Percentiles rank a stretch among this genome's conserved stretches.
These are phyloP conservation scores for Zygosaccharomyces rouxii DNA, from an alignment of 805 yeast species.

Conservation along the genomic window DNA sequence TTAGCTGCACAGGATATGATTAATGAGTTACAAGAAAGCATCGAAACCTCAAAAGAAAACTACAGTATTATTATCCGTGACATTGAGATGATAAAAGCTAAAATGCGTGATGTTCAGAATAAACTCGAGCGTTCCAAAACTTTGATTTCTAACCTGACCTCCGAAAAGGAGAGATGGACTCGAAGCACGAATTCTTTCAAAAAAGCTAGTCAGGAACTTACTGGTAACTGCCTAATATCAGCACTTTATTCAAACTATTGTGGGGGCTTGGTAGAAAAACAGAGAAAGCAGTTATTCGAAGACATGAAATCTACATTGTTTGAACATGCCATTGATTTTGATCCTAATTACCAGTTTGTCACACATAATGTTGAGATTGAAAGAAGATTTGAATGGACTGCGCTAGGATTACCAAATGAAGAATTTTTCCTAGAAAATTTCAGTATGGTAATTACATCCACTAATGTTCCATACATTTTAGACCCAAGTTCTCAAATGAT, in stretches of 20 bases:
- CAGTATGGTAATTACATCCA: conserved; percentile 42
- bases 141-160: conserved; percentile 57
- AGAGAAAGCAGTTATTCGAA: conserved; percentile 37
- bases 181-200: conserved; percentile 49
- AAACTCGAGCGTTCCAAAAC: conserved; percentile 60
- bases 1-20: conserved; percentile 81
- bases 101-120: conserved; percentile 56
- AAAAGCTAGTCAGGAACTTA: conserved; percentile 40
- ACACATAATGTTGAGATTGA: conserved; percentile 40
- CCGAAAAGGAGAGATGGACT: conserved; percentile 76
- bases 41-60: conserved; percentile 58
- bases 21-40: conserved; percentile 61
- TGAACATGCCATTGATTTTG: conserved; percentile 38
- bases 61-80: conserved; percentile 77
- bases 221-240: conserved; percentile 63
- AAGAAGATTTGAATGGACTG: conserved; percentile 49
- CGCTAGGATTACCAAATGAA: conserved; percentile 52
- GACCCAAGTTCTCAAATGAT: conserved; percentile 61
- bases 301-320: conserved; percentile 39
- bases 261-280: conserved; percentile 53
- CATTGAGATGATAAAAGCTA: conserved; percentile 66
- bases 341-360: conserved; percentile 34
- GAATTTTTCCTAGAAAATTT: conserved; percentile 61
- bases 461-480: conserved; percentile 52
- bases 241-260: conserved; percentile 59